Percentiles rank a stretch among this genome's conserved stretches.
Evolutionary conservation across 2,329 filamentous ascomycete species (phyloP).

Genomic region (Aspergillus phoenicis): DNA sequence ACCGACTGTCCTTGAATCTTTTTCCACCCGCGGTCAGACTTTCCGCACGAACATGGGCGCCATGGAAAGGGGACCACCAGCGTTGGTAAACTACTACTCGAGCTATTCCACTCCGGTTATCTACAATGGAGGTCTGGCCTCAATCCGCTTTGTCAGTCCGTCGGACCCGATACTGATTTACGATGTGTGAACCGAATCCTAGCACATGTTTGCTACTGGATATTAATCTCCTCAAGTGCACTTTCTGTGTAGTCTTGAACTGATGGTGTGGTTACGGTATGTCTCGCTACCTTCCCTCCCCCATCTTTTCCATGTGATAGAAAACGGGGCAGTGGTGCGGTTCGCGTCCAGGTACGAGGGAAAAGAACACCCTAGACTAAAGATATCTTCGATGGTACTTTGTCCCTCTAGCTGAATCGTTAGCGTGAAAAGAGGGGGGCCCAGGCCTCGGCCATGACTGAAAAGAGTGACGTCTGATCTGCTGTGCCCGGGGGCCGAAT

Average conservation of each 20-base stretch:
- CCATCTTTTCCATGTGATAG: neutral
- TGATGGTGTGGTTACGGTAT: too few relatives aligned
- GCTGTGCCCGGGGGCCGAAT: neutral
- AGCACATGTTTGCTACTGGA: too few relatives aligned
- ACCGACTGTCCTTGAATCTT: neutral
- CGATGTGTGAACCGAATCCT: too few relatives aligned
- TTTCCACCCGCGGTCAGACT: slow-evolving; percentile 1
- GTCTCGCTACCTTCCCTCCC: neutral
- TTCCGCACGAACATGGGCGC: neutral
- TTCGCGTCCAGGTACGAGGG: neutral
- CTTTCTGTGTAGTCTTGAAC: too few relatives aligned
- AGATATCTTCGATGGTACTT: neutral
- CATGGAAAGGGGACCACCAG: neutral
- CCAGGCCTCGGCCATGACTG: slow-evolving; percentile 6
- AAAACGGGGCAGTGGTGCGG: too few relatives aligned
- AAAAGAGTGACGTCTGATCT: slow-evolving; percentile 16
- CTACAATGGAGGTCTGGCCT: too few relatives aligned
- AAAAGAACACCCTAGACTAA: neutral
- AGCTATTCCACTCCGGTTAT: neutral
- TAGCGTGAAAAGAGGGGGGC: slow-evolving; percentile 1
- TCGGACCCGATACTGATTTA: too few relatives aligned
- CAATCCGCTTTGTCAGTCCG: too few relatives aligned
- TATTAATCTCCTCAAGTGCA: too few relatives aligned
- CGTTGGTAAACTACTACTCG: neutral
- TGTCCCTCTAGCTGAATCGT: neutral